Evolutionary conservation across 2,329 filamentous ascomycete genomes (phyloP).

Genomic region (Colletotrichum cuscutae): DNA sequence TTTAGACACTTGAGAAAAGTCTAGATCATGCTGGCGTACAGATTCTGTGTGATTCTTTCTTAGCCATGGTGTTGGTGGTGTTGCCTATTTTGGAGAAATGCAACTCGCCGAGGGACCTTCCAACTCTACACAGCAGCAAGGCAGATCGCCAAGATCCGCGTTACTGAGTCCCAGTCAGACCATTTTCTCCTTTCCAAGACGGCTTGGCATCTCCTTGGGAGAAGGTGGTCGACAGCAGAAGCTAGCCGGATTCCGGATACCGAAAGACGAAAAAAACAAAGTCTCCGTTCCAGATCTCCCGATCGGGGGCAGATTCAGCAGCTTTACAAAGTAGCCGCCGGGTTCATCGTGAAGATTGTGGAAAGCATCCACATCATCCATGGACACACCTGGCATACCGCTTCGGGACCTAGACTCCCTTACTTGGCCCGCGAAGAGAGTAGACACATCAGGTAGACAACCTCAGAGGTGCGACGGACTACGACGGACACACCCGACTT

Average conservation of each 20-base stretch:
- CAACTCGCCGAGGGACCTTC: neutral
- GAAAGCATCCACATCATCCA: neutral
- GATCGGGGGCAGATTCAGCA: neutral
- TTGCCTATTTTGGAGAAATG: neutral
- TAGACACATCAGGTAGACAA: neutral
- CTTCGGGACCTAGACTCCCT: too few relatives aligned
- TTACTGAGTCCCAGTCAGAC: neutral
- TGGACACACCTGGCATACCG: neutral
- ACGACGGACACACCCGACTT: neutral
- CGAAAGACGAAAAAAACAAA: neutral
- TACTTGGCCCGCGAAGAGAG: neutral
- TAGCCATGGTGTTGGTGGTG: neutral
- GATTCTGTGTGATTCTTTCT: neutral
- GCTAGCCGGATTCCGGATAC: neutral
- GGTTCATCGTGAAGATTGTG: neutral
- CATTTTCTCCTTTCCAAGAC: neutral
- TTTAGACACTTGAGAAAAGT: neutral
- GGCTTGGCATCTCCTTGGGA: neutral
- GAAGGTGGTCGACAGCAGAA: neutral
- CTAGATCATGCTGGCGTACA: neutral
- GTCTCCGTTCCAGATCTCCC: neutral
- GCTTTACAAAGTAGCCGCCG: neutral
- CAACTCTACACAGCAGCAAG: neutral
- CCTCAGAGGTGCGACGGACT: neutral
- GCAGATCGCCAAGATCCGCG: slow-evolving; percentile 21